These are phyloP conservation scores for Cytospora schulzeri DNA, from an alignment of 2,329 filamentous ascomycete species.

Conservation along the genomic window DNA sequence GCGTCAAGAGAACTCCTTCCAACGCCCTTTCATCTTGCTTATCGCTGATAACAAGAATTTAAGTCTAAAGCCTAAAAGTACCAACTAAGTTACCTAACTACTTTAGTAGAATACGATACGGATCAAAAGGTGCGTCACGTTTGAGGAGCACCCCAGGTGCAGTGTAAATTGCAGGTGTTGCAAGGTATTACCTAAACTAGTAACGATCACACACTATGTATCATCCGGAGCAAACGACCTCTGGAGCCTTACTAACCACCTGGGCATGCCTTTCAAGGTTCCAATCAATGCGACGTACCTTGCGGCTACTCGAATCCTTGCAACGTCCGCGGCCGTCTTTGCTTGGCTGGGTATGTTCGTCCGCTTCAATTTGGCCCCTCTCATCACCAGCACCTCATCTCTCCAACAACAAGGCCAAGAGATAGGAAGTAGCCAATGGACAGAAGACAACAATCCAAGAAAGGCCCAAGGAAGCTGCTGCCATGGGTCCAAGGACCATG, in stretches of 20 bases:
- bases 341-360: neutral
- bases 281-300: too few relatives aligned
- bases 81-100: too few relatives aligned
- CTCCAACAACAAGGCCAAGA: neutral
- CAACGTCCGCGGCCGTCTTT: too few relatives aligned
- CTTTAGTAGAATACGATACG: too few relatives aligned
- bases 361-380: neutral
- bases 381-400: neutral
- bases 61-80: neutral
- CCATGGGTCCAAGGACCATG: neutral
- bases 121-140: neutral
- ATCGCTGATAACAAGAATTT: neutral
- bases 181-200: neutral
- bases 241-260: too few relatives aligned
- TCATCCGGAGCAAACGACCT: too few relatives aligned
- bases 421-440: neutral
- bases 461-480: too few relatives aligned
- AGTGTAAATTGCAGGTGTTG: neutral
- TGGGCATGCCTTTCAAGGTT: too few relatives aligned
- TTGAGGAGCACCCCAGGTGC: too few relatives aligned
- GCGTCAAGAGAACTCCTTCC: neutral
- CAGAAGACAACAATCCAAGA: neutral
- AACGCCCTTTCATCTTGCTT: neutral
- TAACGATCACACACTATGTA: too few relatives aligned
- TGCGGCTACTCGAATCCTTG: too few relatives aligned